Conservation (phyloP, 805 yeast genomes). For the Candida lessepsii region DNA sequence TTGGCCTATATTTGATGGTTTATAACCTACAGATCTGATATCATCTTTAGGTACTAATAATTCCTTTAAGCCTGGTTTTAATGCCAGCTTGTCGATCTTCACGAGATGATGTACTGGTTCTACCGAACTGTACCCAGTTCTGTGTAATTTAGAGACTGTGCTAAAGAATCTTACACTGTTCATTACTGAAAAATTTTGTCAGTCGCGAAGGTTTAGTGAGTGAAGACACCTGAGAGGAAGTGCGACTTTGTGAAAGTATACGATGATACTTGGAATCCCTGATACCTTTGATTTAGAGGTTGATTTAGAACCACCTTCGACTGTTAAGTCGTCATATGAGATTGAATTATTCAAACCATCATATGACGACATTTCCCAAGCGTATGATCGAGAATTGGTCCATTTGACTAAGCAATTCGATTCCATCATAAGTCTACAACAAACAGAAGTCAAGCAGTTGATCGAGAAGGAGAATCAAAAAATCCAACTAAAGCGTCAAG, state of each 20-base stretch:
- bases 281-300: slow-evolving; percentile 20
- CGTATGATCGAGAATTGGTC: slow-evolving; percentile 4
- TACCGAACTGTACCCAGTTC: slow-evolving; percentile 59
- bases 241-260: no score
- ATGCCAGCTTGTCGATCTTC: slow-evolving; percentile 65
- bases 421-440: slow-evolving; percentile 16
- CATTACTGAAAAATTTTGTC: slow-evolving; percentile 5
- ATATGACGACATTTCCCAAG: neutral
- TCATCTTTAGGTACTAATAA: slow-evolving; percentile 68
- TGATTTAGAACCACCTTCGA: slow-evolving; percentile 4
- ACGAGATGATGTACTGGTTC: slow-evolving; percentile 92
- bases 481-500: slow-evolving; percentile 22
- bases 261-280: slow-evolving; percentile 30
- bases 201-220: no score
- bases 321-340: neutral
- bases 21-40: slow-evolving; percentile 73
- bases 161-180: slow-evolving; percentile 18
- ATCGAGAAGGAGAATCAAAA: slow-evolving; percentile 20
- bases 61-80: slow-evolving; percentile 74
- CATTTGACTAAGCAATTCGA: slow-evolving; percentile 8
- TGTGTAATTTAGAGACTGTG: slow-evolving; percentile 49
- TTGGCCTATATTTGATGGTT: slow-evolving; percentile 70
- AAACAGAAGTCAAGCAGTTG: slow-evolving; percentile 17
- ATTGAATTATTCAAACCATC: slow-evolving; percentile 1
- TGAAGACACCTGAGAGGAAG: no score